Base-by-base conservation (phyloP, 805 yeast genomes). In the Yamadazyma sp. region DNA sequence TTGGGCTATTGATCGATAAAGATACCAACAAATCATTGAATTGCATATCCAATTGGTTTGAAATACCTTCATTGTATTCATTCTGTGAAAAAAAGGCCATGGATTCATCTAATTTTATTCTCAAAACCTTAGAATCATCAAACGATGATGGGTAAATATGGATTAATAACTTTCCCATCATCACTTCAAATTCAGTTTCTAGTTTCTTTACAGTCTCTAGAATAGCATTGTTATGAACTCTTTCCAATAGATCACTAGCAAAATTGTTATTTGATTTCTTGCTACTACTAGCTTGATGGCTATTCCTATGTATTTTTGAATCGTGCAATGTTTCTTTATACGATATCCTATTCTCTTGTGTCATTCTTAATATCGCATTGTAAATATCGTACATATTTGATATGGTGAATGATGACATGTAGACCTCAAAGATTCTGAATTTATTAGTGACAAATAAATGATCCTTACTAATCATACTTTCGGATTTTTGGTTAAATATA, bases 131-230 rank as follows among this genome's bases (percentile, higher is more conserved):
- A 1, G 81, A 58, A 49, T 93, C 97, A 28, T 76, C 66, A 40
- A 91, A 70, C 7, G 93, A 78, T 25, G 87, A 82, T 1, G 98
- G 98, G 50, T 83, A 89, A 0, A 88, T 72, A 35, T 82, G 87
- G 1, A 82, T 42, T 31, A 77, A 60, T 12, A 84, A 52, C 4
- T 59, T 59, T 1, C 80, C 82, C 14, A 87, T 56, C 21, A 68
- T 60, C 1, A 86, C 80, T 36, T 78, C 78, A 25, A 89, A 61
- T 33, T 76, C 79, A 0, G 96, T 83, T 45, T 80, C 78, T 23
- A 91, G 59, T 38, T 67, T 70, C 33, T 57, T 62, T 2, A 62
- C 60, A 1, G 63, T 56, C 33, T 61, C 62, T 15, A 63, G 40
- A 10, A 58, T 56, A 11, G 39, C 44, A 30, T 41, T 44, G 30